Percentiles rank a stretch among this genome's conserved stretches.
These are phyloP conservation scores for Ustilago lituana DNA, from an alignment of 1,284 basidiomycete species.

Conservation along the genomic window DNA sequence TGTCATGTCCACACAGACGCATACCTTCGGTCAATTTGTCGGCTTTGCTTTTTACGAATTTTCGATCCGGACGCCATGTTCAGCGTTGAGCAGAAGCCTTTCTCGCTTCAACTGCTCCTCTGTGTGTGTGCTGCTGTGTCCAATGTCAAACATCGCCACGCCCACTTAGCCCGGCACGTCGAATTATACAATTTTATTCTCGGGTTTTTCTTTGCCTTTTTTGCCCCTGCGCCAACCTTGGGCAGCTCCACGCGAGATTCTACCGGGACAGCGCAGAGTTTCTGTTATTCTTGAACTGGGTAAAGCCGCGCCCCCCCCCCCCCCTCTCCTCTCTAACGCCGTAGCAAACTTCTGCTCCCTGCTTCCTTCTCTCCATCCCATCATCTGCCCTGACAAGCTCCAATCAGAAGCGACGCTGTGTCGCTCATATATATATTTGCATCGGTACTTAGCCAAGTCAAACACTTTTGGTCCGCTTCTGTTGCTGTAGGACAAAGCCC, in stretches of 20 bases:
- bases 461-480: not conserved
- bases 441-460: not conserved
- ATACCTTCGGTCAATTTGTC: constrained; percentile 24
- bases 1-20: not conserved
- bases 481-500: not conserved
- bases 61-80: constrained; percentile 6
- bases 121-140: not conserved
- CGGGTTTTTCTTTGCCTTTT: constrained; percentile 6
- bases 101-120: no score
- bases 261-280: no score
- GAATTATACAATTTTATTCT: not conserved
- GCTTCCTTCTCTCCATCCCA: no score
- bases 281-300: no score
- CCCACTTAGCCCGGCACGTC: not conserved
- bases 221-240: not conserved
- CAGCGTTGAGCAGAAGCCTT: no score
- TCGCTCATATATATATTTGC: constrained; percentile 3
- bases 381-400: no score
- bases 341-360: no score
- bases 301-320: no score
- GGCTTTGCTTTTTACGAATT: constrained; percentile 28
- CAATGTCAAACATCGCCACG: constrained; percentile 14
- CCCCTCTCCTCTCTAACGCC: not conserved
- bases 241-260: not conserved
- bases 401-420: no score